Conservation (phyloP, 2,329 filamentous ascomycete genomes). For the Venturia oleaginea region DNA sequence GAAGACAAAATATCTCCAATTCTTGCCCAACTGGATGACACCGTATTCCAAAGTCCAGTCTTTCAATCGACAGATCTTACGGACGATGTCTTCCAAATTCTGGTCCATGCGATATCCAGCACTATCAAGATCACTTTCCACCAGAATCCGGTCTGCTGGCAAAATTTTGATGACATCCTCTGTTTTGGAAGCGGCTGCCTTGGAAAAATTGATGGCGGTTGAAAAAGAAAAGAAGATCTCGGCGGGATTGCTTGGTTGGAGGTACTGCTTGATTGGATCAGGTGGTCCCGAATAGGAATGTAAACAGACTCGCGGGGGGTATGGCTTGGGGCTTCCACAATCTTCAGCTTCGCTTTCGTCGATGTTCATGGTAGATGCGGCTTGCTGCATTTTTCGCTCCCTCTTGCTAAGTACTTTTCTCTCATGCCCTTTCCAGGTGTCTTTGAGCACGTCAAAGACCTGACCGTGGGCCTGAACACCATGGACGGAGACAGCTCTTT, state of each 20-base stretch:
- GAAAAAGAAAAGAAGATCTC: slow-evolving; percentile 86
- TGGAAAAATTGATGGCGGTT: slow-evolving; percentile 65
- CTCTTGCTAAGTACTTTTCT: slow-evolving; percentile 50
- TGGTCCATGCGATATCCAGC: slow-evolving; percentile 76
- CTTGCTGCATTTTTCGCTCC: slow-evolving; percentile 34
- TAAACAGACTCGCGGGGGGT: slow-evolving; percentile 80
- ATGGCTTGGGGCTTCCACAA: slow-evolving; percentile 39
- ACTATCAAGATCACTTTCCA: slow-evolving; percentile 83
- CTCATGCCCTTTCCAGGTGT: slow-evolving; percentile 64
- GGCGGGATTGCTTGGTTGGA: slow-evolving; percentile 62
- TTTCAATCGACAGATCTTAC: slow-evolving; percentile 68
- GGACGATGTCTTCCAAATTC: slow-evolving; percentile 63
- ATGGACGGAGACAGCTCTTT: slow-evolving; percentile 58
- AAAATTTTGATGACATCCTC: slow-evolving; percentile 60
- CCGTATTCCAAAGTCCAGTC: slow-evolving; percentile 70
- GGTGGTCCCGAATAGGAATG: slow-evolving; percentile 82
- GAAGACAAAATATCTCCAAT: slow-evolving; percentile 71
- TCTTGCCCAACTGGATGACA: slow-evolving; percentile 55
- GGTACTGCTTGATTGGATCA: slow-evolving; percentile 69
- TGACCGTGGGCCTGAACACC: slow-evolving; percentile 69
- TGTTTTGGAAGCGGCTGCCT: slow-evolving; percentile 40
- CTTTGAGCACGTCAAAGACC: slow-evolving; percentile 55
- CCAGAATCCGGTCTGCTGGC: slow-evolving; percentile 68
- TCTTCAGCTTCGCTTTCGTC: not conserved
- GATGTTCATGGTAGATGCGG: not conserved